phyloP scores from a whole-genome alignment of 1,284 basidiomycete species.

The Lignosus rhinocerotis region DNA sequence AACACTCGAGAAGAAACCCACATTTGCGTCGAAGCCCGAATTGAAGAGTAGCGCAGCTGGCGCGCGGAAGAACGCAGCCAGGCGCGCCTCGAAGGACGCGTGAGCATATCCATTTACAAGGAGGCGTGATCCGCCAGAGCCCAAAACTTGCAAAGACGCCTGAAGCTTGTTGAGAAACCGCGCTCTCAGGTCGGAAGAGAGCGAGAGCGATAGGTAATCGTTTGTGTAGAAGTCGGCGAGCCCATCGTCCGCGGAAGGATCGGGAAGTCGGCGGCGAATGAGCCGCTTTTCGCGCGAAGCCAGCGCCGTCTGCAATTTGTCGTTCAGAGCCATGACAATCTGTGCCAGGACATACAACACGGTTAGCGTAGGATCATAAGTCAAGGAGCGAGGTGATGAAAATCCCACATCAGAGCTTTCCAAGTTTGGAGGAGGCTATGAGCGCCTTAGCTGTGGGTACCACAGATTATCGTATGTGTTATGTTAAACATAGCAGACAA shows the following conservation, averaged over 20 bases:
- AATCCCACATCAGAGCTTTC: no score
- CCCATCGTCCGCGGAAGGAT: conserved; percentile 41
- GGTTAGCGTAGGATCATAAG: not conserved
- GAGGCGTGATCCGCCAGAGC: conserved; percentile 88
- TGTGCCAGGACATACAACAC: not conserved
- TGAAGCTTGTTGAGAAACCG: conserved; percentile 59
- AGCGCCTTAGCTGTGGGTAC: no score
- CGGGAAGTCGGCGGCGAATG: conserved; percentile 63
- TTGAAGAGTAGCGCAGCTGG: conserved; percentile 86
- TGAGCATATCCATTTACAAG: conserved; percentile 82
- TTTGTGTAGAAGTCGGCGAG: conserved; percentile 86
- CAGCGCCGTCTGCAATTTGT: conserved; percentile 50
- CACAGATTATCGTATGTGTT: no score
- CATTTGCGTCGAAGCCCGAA: conserved; percentile 95
- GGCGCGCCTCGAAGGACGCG: conserved; percentile 65
- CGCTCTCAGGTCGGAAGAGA: conserved; percentile 55
- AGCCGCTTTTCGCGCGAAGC: conserved; percentile 60
- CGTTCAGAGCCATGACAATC: conserved; percentile 33
- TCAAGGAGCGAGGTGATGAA: no score
- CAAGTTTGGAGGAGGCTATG: no score
- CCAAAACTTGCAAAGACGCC: conserved; percentile 64
- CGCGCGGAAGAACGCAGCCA: conserved; percentile 64
- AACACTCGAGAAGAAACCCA: conserved; percentile 82
- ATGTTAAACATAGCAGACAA: no score
- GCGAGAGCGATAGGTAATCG: conserved; percentile 89